Evolutionary conservation across 2,329 filamentous ascomycete species (phyloP), one percentile per base, ranked within the genome.

Genomic region (Zymoseptoria passerinii): DNA sequence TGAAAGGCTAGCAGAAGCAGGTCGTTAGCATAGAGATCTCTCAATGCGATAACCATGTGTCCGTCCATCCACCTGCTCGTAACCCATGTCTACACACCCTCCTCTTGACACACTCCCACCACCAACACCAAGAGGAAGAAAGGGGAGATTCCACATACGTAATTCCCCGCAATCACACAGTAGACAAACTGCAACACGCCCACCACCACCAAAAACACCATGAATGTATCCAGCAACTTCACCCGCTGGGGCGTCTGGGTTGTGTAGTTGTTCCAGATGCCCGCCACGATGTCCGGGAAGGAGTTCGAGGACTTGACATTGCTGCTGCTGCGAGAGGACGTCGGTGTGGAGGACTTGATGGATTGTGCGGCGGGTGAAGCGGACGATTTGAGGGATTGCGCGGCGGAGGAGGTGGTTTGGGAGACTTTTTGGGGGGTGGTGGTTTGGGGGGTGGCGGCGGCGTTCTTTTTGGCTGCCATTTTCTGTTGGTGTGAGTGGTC

Each of bases 111-210:
- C n/a, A 23, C 23, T 28, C 4, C 8, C 13, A 54, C 27, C 55
- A 56, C 8, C 4, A 19, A 29, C 27, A 28, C 35, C 35, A 48
- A 54, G 28, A 28, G 8, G 1, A 10, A 28, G 50, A 13, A 3
- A 23, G 23, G 10, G 5, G 35, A 5, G 35, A n/a, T 52, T 54
- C 35, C 52, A 83, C 90, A 62, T 83, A 99, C 94, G 71, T 92
- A 99, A 76, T 96, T 97, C 65, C 94, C 94, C 56, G 85, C 90
- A 66, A 97, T 71, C 57, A 96, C 80, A 73, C 92, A 96, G 77
- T 99, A 99, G 60, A 89, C 73, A 74, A 99, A 97, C 76, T 99
- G 94, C 68, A 97, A 74, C n/a, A 79, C 90, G 54, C 91, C 94
- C 4, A 95, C 89, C 1, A 86, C 80, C 20, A 94, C 84, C 59